Evolutionary conservation across 2,329 filamentous ascomycete genomes (phyloP), one percentile per base, ranked within the genome.

Genomic region (Botryotinia narcissicola): DNA sequence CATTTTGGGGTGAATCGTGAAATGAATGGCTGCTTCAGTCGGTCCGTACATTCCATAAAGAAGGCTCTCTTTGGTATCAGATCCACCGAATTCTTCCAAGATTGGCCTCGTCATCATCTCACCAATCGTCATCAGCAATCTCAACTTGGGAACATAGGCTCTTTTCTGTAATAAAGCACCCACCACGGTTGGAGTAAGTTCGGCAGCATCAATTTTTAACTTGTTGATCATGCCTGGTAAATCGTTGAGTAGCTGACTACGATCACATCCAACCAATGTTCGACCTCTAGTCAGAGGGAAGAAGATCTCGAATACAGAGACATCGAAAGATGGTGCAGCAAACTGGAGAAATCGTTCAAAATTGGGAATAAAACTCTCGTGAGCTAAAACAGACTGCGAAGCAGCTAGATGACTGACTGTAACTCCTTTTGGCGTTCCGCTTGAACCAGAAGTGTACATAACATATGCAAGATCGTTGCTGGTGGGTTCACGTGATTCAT

Each of bases 31-130:
- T 12, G 93, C 93, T 83, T 98, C 95, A 0, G 95, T 98, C 1
- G 95, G 95, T 0, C 95, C 95, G 80, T 98, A 98, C 94, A 97
- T 97, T 48, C 91, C 95, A 87, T 93, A 95, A 0, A 98, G 85
- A 61, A 97, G 90, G 77, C 92, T 91, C 54, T 74, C 69, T 69
- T 79, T 74, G 6, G 73, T 75, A 14, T 78, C 76, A 37, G 84
- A 80, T 12, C 82, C 83, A 9, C 93, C 94, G 84, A 96, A 98
- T 79, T 97, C 93, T 51, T 88, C 84, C 35, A 97, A 86, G 2
- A 98, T 91, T 14, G 89, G 87, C 60, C 87, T 85, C 5, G 92
- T 97, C 51, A 98, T 87, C 94, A 97, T 97, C 82, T 98, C 95
- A 9, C 95, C 95, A 77, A 97, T 97, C 0, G 94, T 97, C 37